Conservation (phyloP, 106 monocot species). For the Dendrobium nobile region DNA sequence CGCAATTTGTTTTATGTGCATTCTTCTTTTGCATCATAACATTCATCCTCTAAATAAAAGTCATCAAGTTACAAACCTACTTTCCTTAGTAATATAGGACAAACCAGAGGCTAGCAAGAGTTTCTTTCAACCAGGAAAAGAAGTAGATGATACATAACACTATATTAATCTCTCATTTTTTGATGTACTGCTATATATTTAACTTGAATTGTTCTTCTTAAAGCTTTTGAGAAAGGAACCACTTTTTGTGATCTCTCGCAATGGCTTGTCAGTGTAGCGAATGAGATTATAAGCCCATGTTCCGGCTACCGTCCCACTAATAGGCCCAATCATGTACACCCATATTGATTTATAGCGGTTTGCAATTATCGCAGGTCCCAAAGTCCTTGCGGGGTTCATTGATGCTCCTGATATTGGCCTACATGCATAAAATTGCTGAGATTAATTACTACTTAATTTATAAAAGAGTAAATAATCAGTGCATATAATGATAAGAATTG, state of each 20-base stretch:
- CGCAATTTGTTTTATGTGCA: too few species aligned
- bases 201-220: conserved; percentile 11
- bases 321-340: conserved; percentile 69
- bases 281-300: conserved; percentile 81
- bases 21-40: too few species aligned
- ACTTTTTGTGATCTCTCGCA: conserved; percentile 63
- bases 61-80: too few species aligned
- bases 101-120: too few species aligned
- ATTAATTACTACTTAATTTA: too few species aligned
- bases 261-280: conserved; percentile 63
- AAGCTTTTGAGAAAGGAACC: conserved; percentile 56
- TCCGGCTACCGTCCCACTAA: conserved; percentile 41
- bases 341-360: conserved; percentile 47
- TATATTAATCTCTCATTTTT: too few species aligned
- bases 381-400: conserved; percentile 78
- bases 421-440: background rate
- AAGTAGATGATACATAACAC: too few species aligned
- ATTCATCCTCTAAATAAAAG: too few species aligned
- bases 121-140: too few species aligned
- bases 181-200: background rate
- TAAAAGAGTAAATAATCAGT: too few species aligned
- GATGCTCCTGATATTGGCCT: conserved; percentile 86
- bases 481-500: too few species aligned
- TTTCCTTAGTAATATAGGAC: too few species aligned
- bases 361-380: conserved; percentile 62